Evolutionary conservation across 768 basidiomycete species (phyloP).

Genomic region (Rhodosporidiobolus odoratus): DNA sequence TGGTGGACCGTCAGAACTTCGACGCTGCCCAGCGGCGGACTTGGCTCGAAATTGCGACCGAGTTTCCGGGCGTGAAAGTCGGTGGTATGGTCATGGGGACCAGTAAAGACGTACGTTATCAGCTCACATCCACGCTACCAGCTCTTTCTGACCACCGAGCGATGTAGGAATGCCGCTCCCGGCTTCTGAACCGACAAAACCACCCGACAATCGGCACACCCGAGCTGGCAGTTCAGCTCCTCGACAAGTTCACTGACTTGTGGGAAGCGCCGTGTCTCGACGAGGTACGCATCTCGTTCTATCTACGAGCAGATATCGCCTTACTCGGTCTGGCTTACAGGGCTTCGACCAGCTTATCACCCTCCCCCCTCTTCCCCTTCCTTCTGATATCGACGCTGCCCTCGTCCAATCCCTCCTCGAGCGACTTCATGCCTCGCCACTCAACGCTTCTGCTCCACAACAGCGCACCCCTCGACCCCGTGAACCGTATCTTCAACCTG

Average conservation of each 20-base stretch:
- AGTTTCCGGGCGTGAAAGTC: constrained; percentile 21
- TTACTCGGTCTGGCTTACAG: not conserved
- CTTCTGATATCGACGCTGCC: constrained; percentile 8
- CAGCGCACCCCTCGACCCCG: constrained; percentile 15
- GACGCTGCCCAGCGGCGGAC: constrained; percentile 26
- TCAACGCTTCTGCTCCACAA: not conserved
- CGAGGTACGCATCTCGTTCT: constrained; percentile 18
- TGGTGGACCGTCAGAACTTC: constrained; percentile 39
- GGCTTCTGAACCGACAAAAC: constrained; percentile 10
- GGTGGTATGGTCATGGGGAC: constrained; percentile 34
- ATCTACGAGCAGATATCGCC: not conserved
- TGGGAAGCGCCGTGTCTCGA: constrained; percentile 24
- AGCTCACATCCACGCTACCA: not conserved
- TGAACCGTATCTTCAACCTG: not conserved
- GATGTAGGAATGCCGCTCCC: constrained; percentile 26
- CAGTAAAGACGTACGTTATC: not conserved
- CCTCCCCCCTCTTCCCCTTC: constrained; percentile 26
- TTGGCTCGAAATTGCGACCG: constrained; percentile 33
- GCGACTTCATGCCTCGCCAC: not conserved
- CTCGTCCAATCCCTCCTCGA: constrained; percentile 22
- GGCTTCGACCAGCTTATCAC: constrained; percentile 34
- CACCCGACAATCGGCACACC: constrained; percentile 36
- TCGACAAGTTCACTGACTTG: constrained; percentile 28
- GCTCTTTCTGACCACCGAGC: no score
- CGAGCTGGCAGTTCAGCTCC: constrained; percentile 21